Evolutionary conservation across 257 asterid species (phyloP), one percentile per base, ranked within the genome.

Genomic region (Galeopsis tetrahit): DNA sequence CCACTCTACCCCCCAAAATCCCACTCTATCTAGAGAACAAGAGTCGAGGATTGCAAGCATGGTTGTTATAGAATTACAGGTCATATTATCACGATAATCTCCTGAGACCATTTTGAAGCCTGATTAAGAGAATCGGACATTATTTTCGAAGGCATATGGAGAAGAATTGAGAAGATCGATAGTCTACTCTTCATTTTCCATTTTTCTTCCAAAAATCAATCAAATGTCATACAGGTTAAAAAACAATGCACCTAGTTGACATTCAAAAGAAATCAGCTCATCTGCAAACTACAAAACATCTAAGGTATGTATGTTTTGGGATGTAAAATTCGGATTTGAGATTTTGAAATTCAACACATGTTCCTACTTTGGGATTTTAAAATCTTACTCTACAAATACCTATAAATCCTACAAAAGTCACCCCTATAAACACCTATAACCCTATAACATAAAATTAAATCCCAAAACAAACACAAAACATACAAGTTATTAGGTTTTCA

Each of bases 1-100:
- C 28, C 1, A 21, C 28, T 1, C 28, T 1, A 21, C 28, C 65
- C 10, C 6, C 36, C 2, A 56, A 42, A 38, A 40, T 34, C 56
- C 17, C 49, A 57, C 49, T 28, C 57, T 17, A 4, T 44, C 59
- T 44, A 40, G 38, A 8, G 70, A 43, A 65, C 57, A 73, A 36
- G 52, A 42, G 67, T 46, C 7, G 60, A 21, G 33, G 55, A 51
- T 46, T 7, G 62, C 53, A 46, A 49, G 11, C 21, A 32, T 32
- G 32, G 21, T 44, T 42, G 43, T 13, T 40, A 69, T 10, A 14
- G n/a, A 11, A 53, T 39, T 48, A 72, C 43, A 62, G 7, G 15
- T 10, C 35, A 7, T 14, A n/a, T 61, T 0, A 35, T 28, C 34
- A 36, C 39, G 15, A 42, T 39, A 4, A n/a, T 40, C 60, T 13